These are phyloP conservation scores for Dothistroma septosporum DNA, from an alignment of 2,329 filamentous ascomycete species.

Conservation along the genomic window DNA sequence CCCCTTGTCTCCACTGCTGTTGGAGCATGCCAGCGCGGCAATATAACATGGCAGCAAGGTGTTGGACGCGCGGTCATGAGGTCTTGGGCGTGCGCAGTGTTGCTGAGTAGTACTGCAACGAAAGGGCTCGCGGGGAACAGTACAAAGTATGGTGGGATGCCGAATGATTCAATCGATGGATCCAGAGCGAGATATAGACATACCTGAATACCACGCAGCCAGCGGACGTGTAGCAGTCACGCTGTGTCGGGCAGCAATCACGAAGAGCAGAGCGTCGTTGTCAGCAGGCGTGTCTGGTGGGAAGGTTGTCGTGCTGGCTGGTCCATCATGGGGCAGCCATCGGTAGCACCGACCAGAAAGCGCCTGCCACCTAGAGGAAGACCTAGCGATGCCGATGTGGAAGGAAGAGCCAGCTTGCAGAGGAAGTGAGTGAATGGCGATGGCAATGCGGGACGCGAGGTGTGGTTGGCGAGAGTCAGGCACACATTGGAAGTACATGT, in stretches of 20 bases:
- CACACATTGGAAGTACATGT: neutral
- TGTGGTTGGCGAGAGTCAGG: neutral
- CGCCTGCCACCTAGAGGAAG: neutral
- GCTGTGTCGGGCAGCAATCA: neutral
- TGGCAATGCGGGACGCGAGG: neutral
- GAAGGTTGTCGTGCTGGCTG: neutral
- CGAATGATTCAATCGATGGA: neutral
- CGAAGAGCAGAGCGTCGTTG: neutral
- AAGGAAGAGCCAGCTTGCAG: constrained; percentile 3
- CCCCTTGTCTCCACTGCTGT: too few species aligned
- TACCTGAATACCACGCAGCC: neutral
- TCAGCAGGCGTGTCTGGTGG: constrained; percentile 6
- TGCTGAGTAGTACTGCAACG: too few species aligned
- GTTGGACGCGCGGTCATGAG: too few species aligned
- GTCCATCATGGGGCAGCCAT: constrained; percentile 3
- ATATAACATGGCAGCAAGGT: too few species aligned
- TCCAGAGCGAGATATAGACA: neutral
- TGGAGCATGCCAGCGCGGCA: too few species aligned
- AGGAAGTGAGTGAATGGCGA: neutral
- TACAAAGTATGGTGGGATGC: too few species aligned
- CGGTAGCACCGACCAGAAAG: neutral
- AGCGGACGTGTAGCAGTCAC: neutral
- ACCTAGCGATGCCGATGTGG: neutral
- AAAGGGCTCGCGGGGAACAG: too few species aligned
- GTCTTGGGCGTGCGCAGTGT: too few species aligned